Base-by-base conservation (phyloP, 1,284 basidiomycete genomes). In the Boletellus deceptivus region DNA sequence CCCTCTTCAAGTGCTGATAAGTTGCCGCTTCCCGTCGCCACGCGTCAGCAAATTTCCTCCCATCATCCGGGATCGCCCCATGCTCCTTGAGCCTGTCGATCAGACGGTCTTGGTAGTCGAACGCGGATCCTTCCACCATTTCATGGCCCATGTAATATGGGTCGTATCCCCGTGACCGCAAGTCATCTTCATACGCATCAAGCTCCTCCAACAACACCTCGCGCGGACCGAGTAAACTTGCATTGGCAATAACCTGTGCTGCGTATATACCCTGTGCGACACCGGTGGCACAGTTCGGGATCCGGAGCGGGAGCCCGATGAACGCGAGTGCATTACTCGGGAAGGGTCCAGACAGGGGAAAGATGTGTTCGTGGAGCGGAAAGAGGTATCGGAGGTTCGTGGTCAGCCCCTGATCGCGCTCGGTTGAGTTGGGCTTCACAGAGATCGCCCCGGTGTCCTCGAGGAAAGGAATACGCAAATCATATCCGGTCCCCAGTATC, bases 401-500 rank as follows among this genome's bases (percentile, higher is more conserved):
- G 16, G 73, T 71, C 35, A 83, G 71, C 8, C 51, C 52, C 6
- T 31, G 29, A 4, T 47, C 59, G 8, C 67, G 63, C 4, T 60
- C 48, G 47, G 58, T 69, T 27, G 65, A 66, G 11, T 52, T 55
- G 7, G 55, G 57, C 29, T 54, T 55, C 20, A 66, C 46, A 20
- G 50, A 45, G 34, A 77, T 55, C 29, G 64, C 64, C 34, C 70
- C 63, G 38, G 73, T 63, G n/a, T 53, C 57, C 35, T 75, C 73
- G n/a, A 84, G 72, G 67, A 82, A 83, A 0, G 80, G 80, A 7
- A 79, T 67, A 29, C 70, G 72, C 48, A 75, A 55, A 48, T 81
- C 73, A 54, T 83, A 83, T 6, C 82, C 82, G 0, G 80, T 83
- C 0, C 67, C 80, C 10, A 81, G 70, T 33, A 83, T 62, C 22